phyloP scores from a whole-genome alignment of 2,329 filamentous ascomycete genomes.

The Alternaria triticimaculans region DNA sequence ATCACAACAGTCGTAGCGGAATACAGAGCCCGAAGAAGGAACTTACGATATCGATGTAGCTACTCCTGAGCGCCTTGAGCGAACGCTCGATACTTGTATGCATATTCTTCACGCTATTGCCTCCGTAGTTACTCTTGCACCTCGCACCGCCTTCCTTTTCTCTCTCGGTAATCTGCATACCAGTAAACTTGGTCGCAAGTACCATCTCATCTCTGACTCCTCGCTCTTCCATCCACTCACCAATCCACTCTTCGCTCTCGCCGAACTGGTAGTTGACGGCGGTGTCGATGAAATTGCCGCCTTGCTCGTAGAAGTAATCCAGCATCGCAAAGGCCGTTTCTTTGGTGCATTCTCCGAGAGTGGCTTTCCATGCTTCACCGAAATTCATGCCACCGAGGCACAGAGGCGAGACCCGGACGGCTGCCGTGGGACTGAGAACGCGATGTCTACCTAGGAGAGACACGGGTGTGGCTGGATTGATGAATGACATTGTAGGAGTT shows the following conservation, averaged over 20 bases:
- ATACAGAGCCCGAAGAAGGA: constrained; percentile 35
- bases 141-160: constrained; percentile 22
- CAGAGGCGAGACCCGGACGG: constrained; percentile 59
- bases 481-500: constrained; percentile 11
- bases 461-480: neutral
- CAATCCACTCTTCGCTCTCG: constrained; percentile 53
- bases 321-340: constrained; percentile 68
- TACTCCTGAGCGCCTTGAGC: constrained; percentile 55
- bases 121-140: constrained; percentile 22
- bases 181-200: constrained; percentile 51
- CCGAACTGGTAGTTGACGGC: constrained; percentile 51
- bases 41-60: constrained; percentile 66
- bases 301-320: constrained; percentile 70
- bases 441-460: constrained; percentile 70
- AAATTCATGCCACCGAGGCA: constrained; percentile 70
- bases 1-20: neutral
- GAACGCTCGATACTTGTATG: constrained; percentile 16
- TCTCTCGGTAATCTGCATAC: constrained; percentile 36
- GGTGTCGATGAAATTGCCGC: constrained; percentile 78
- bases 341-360: constrained; percentile 71
- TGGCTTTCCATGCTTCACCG: constrained; percentile 63
- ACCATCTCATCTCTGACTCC: constrained; percentile 51
- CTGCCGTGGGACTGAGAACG: constrained; percentile 69
- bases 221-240: constrained; percentile 52
- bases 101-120: constrained; percentile 28